A percentile compares a stretch with the other conserved stretches of the same genome.
These are phyloP conservation scores for Apiotrichum veenhuisii DNA, from an alignment of 1,284 basidiomycete genomes.

Conservation along the genomic window DNA sequence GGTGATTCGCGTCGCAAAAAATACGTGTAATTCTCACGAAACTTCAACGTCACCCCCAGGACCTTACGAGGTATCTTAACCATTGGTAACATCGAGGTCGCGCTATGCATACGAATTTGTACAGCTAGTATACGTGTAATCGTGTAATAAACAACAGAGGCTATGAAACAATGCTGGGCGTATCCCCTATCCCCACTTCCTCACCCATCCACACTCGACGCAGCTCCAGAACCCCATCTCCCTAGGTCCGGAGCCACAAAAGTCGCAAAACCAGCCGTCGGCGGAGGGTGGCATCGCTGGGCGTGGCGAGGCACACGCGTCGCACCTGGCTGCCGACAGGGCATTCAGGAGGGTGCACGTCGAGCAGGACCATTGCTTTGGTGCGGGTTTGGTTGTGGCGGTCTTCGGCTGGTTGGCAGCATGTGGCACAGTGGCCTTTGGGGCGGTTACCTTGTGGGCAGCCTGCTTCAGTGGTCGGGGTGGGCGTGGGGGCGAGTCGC, in stretches of 20 bases:
- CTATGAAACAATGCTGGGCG: background rate
- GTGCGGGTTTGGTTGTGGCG: background rate
- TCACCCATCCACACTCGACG: constrained; percentile 64
- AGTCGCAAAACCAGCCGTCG: constrained; percentile 63
- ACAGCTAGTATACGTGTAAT: background rate
- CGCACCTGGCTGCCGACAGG: constrained; percentile 56
- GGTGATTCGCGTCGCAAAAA: too few relatives aligned
- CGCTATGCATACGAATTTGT: too few relatives aligned
- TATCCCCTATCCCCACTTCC: constrained; percentile 47
- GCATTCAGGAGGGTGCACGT: constrained; percentile 69
- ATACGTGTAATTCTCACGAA: too few relatives aligned
- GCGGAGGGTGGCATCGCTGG: constrained; percentile 41
- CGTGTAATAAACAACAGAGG: background rate
- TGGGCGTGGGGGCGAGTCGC: background rate
- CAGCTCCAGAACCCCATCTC: constrained; percentile 70
- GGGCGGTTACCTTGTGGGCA: background rate
- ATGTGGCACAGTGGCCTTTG: background rate
- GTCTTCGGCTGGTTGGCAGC: background rate
- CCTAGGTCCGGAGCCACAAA: constrained; percentile 63
- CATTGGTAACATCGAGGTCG: too few relatives aligned
- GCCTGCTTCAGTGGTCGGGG: background rate
- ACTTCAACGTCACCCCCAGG: too few relatives aligned
- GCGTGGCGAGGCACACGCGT: constrained; percentile 59
- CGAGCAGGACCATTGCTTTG: constrained; percentile 60
- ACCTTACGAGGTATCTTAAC: too few relatives aligned